phyloP scores from a whole-genome alignment of 179 eudicot species.

The Amaranthus tricolor region DNA sequence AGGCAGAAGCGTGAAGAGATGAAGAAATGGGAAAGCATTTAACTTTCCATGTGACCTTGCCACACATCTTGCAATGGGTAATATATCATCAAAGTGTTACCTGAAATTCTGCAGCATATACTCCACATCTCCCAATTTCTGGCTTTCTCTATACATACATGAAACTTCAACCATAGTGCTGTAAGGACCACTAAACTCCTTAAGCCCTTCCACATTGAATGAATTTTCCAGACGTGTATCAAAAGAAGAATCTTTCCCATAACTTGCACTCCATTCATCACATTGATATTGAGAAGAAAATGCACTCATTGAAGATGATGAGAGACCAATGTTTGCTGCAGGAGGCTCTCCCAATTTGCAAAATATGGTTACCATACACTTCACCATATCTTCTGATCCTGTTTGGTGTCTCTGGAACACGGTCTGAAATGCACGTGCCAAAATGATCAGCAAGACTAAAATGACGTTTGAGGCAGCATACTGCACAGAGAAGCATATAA shows the following conservation, averaged over 20 bases:
- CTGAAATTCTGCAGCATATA: constrained; percentile 63
- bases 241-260: constrained; percentile 69
- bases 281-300: constrained; percentile 74
- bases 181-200: constrained; percentile 97
- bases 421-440: constrained; percentile 82
- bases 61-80: background rate
- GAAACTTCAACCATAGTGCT: constrained; percentile 90
- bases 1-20: no score
- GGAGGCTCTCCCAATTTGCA: constrained; percentile 86
- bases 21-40: no score
- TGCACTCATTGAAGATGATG: constrained; percentile 64
- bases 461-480: constrained; percentile 63
- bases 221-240: constrained; percentile 81
- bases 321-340: constrained; percentile 51
- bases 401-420: constrained; percentile 73
- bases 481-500: constrained; percentile 38
- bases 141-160: constrained; percentile 61
- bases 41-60: background rate
- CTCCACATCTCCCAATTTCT: constrained; percentile 77
- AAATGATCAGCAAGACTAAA: constrained; percentile 96
- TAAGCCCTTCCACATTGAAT: constrained; percentile 82
- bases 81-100: constrained; percentile 34
- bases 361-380: constrained; percentile 74
- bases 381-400: constrained; percentile 90
- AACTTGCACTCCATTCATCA: constrained; percentile 79